Percentiles rank a stretch among this genome's conserved stretches.
Conservation (phyloP, 2,329 filamentous ascomycete genomes). For the Conoideocrella luteorostrata region DNA sequence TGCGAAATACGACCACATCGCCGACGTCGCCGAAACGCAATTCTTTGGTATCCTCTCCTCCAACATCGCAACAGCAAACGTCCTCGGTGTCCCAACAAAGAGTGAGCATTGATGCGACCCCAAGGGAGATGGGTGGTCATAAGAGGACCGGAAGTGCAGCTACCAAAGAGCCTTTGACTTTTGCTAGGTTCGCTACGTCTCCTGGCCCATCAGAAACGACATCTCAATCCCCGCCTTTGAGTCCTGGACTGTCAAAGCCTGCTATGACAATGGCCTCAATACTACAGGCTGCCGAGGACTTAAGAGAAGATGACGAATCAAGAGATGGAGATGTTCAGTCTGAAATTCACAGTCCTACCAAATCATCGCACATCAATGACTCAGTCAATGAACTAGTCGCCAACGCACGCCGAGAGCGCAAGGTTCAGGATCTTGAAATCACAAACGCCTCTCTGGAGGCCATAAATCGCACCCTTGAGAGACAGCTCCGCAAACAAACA, state of each 20-base stretch:
- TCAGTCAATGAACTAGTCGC: slow-evolving; percentile 69
- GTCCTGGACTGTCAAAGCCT: slow-evolving; percentile 22
- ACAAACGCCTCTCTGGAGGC: slow-evolving; percentile 91
- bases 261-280: slow-evolving; percentile 49
- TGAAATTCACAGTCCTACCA: slow-evolving; percentile 50
- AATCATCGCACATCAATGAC: slow-evolving; percentile 47
- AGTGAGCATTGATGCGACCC: slow-evolving; percentile 36
- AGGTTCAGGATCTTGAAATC: slow-evolving; percentile 93
- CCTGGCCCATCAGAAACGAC: slow-evolving; percentile 24
- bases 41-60: slow-evolving; percentile 27
- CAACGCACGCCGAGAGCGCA: slow-evolving; percentile 86
- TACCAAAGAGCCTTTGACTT: slow-evolving; percentile 29
- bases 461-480: slow-evolving; percentile 88
- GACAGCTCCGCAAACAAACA: slow-evolving; percentile 85
- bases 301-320: slow-evolving; percentile 26
- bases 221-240: slow-evolving; percentile 28
- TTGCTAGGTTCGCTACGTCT: slow-evolving; percentile 27
- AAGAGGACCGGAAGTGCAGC: slow-evolving; percentile 35
- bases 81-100: slow-evolving; percentile 29
- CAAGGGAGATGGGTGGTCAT: slow-evolving; percentile 29
- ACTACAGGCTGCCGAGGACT: slow-evolving; percentile 49
- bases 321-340: slow-evolving; percentile 24
- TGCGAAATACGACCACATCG: slow-evolving; percentile 14
- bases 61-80: slow-evolving; percentile 27
- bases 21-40: slow-evolving; percentile 21